These are phyloP conservation scores for Trichoderma sp. DNA, from an alignment of 2,329 filamentous ascomycete genomes.

Conservation along the genomic window DNA sequence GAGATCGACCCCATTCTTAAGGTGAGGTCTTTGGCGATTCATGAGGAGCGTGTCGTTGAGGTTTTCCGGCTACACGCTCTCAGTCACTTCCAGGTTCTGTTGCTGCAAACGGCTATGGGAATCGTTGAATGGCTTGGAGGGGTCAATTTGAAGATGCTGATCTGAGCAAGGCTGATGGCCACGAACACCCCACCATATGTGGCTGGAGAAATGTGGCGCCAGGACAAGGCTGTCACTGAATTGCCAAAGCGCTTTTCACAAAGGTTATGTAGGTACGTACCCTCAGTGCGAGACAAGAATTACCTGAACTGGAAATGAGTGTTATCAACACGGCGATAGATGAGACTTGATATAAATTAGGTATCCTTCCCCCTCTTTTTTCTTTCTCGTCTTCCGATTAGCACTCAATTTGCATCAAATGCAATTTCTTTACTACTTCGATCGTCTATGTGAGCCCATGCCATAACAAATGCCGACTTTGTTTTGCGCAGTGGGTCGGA, in stretches of 20 bases:
- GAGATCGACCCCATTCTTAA: slow-evolving; percentile 51
- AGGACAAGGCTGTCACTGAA: neutral
- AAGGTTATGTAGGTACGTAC: too few species aligned
- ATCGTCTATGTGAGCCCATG: neutral
- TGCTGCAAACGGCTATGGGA: neutral
- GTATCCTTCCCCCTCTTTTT: neutral
- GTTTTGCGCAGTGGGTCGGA: neutral
- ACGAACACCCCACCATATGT: slow-evolving; percentile 8
- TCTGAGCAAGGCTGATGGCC: slow-evolving; percentile 8
- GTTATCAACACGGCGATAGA: too few species aligned
- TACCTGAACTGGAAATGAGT: too few species aligned
- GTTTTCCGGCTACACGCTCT: neutral
- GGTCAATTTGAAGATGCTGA: neutral
- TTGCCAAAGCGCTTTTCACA: neutral
- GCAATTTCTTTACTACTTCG: too few species aligned
- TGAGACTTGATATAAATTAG: too few species aligned
- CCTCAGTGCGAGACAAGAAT: too few species aligned
- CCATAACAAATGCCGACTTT: neutral
- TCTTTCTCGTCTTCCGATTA: too few species aligned
- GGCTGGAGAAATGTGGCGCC: neutral
- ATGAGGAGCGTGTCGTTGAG: slow-evolving; percentile 26
- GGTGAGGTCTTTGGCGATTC: slow-evolving; percentile 35
- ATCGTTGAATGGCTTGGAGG: slow-evolving; percentile 3
- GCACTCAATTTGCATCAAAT: too few species aligned
- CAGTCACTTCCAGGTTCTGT: neutral